phyloP scores from a whole-genome alignment of 169 alveolate species.

The Eimeria necatrix region DNA sequence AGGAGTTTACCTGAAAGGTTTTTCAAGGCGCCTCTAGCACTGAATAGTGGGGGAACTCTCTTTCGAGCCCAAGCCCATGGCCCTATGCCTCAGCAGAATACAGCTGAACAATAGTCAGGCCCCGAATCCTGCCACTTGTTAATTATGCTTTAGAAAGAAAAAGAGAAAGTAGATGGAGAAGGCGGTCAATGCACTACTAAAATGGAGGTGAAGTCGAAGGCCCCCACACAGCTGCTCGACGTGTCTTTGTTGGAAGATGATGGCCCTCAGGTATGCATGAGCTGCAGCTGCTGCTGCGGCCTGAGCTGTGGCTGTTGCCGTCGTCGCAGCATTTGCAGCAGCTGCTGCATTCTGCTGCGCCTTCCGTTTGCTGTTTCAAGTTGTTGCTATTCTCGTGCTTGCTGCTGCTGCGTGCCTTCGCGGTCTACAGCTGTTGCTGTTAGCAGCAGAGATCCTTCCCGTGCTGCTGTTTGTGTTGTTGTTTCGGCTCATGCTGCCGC shows the following conservation, averaged over 20 bases:
- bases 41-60: no score
- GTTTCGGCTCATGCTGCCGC: neutral
- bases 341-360: neutral
- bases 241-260: slow-evolving; percentile 36
- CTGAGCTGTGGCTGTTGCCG: neutral
- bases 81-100: no score
- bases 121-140: no score
- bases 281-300: slow-evolving; percentile 25
- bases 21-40: no score
- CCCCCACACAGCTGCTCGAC: slow-evolving; percentile 38
- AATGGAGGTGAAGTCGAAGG: slow-evolving; percentile 4
- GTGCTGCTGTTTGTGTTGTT: neutral
- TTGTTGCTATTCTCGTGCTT: neutral
- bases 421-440: neutral
- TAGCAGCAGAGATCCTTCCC: neutral
- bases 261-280: neutral
- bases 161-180: neutral
- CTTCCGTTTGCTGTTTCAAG: neutral
- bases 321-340: neutral
- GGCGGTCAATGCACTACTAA: neutral
- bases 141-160: no score
- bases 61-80: no score
- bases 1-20: no score
- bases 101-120: no score
- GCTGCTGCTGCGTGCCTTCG: neutral